Percentiles rank a stretch among this genome's conserved stretches.
These are phyloP conservation scores for Neocucurbitaria cava DNA, from an alignment of 2,329 filamentous ascomycete genomes.

Conservation along the genomic window DNA sequence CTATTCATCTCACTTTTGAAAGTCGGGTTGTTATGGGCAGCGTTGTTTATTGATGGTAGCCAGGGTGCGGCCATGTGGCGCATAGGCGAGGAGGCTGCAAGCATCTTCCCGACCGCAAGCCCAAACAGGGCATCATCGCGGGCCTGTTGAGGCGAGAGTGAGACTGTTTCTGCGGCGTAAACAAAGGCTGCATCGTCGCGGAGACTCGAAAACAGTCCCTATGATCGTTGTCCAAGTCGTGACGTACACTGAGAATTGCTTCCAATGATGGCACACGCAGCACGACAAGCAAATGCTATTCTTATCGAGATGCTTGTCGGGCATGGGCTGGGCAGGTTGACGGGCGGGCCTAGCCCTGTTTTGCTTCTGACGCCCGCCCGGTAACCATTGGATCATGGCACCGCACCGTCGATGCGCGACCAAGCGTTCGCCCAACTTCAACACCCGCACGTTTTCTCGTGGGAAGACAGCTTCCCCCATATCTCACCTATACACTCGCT, in stretches of 20 bases:
- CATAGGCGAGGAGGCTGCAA: conserved; percentile 5
- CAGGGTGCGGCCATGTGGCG: conserved; percentile 1
- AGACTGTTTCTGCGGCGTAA: conserved; percentile 10
- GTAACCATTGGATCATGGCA: conserved; percentile 14
- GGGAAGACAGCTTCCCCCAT: conserved; percentile 11
- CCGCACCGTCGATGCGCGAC: conserved; percentile 6
- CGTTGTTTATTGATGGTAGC: background rate
- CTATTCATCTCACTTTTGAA: too few species aligned
- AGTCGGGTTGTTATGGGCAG: too few species aligned
- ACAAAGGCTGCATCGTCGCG: conserved; percentile 10
- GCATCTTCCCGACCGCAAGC: conserved; percentile 6
- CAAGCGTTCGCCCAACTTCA: conserved; percentile 4
- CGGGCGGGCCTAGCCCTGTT: conserved; percentile 2
- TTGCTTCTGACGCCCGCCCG: background rate
- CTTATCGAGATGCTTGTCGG: conserved; percentile 13
- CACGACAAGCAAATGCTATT: background rate
- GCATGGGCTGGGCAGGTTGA: conserved; percentile 3
- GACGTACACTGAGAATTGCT: background rate
- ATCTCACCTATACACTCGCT: conserved; percentile 18
- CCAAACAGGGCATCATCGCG: too few species aligned
- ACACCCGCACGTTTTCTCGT: conserved; percentile 1
- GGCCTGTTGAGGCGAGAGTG: too few species aligned
- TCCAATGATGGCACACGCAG: background rate
- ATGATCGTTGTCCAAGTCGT: background rate
- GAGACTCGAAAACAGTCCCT: background rate